Conservation (phyloP, 1,284 basidiomycete species). For the Marasmius tenuissimus region DNA sequence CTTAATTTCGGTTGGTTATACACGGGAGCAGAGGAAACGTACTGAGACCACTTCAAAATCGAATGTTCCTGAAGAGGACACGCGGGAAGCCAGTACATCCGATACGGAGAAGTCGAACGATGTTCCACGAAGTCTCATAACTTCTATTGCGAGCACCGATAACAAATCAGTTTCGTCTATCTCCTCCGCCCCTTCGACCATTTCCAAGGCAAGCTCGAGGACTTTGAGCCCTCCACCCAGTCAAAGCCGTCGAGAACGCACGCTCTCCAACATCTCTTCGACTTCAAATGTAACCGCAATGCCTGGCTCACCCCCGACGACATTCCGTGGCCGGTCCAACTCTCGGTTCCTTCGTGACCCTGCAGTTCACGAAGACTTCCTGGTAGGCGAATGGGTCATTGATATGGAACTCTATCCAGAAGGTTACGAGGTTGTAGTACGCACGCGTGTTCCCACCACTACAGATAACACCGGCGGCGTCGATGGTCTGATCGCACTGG, state of each 20-base stretch:
- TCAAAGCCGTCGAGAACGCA: neutral
- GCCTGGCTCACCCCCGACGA: constrained; percentile 17
- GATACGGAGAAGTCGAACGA: constrained; percentile 30
- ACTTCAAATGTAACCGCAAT: neutral
- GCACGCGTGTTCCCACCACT: constrained; percentile 1
- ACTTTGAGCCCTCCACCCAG: neutral
- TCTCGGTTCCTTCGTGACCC: constrained; percentile 63
- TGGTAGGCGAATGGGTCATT: constrained; percentile 72
- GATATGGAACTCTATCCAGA: constrained; percentile 74
- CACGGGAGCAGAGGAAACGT: neutral
- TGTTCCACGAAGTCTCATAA: constrained; percentile 13
- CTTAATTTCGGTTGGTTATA: neutral
- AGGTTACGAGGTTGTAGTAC: constrained; percentile 60
- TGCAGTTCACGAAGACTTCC: constrained; percentile 52
- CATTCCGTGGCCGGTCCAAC: constrained; percentile 26
- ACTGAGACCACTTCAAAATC: neutral
- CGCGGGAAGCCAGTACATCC: constrained; percentile 12
- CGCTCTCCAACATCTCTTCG: neutral
- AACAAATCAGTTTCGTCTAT: constrained; percentile 6
- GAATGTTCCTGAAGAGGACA: too few species aligned
- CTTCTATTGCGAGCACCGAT: neutral
- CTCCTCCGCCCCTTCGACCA: constrained; percentile 1
- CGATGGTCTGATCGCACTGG: constrained; percentile 20
- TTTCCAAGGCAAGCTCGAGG: neutral
- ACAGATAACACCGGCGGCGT: constrained; percentile 45